These are phyloP conservation scores for Stagonosporopsis rhizophila DNA, from an alignment of 2,329 filamentous ascomycete species.

Conservation along the genomic window DNA sequence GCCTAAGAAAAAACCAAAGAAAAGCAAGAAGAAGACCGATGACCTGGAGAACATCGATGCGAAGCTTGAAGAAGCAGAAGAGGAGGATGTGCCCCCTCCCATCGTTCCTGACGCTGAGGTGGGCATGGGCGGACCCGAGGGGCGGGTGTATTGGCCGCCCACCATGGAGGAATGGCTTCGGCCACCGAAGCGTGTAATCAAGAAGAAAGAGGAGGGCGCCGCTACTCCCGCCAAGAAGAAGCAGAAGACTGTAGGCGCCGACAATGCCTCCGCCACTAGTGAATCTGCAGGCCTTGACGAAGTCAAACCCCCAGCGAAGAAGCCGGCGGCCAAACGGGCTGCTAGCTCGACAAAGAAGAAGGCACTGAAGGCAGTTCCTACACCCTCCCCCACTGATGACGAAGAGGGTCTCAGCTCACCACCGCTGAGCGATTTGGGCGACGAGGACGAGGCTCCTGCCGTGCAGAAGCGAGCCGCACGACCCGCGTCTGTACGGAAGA, in stretches of 20 bases:
- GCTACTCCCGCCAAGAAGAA: conserved; percentile 42
- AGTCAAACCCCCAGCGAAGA: conserved; percentile 49
- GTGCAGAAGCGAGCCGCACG: conserved; percentile 35
- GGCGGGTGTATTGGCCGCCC: conserved; percentile 87
- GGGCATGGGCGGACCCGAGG: conserved; percentile 83
- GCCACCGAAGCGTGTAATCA: conserved; percentile 75
- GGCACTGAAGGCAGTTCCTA: conserved; percentile 50
- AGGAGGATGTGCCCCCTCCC: conserved; percentile 45
- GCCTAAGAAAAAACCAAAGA: conserved; percentile 54
- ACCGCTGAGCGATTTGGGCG: conserved; percentile 51
- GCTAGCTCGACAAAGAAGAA: conserved; percentile 47
- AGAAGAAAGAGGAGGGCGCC: conserved; percentile 57
- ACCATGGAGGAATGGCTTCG: conserved; percentile 91
- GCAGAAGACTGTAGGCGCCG: conserved; percentile 34
- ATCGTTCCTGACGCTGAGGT: conserved; percentile 71
- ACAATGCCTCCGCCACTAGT: conserved; percentile 34
- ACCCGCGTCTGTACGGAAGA: conserved; percentile 34
- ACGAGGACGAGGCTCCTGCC: conserved; percentile 31
- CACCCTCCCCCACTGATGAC: conserved; percentile 51
- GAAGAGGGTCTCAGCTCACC: conserved; percentile 45
- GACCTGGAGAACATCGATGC: conserved; percentile 51
- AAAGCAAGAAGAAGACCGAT: conserved; percentile 52
- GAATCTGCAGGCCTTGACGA: conserved; percentile 42
- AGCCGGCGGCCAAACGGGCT: conserved; percentile 37
- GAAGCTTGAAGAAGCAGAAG: conserved; percentile 51